Conservation (phyloP, 805 yeast genomes). For the Danielia oregonensis region DNA sequence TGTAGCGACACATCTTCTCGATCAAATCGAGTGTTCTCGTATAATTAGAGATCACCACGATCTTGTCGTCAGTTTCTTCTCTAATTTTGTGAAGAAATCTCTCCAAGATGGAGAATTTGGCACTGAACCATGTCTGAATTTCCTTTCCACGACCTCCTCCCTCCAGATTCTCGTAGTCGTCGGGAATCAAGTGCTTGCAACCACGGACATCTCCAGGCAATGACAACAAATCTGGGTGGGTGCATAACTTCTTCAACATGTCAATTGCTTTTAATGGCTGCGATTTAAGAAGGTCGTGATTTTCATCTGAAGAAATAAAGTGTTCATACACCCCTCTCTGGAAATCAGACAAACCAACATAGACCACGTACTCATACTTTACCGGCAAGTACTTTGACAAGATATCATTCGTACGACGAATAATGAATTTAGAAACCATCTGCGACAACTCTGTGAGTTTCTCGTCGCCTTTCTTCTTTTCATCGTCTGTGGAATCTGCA, state of each 20-base stretch:
- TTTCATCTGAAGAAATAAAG: constrained; percentile 76
- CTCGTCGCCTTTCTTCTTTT: constrained; percentile 61
- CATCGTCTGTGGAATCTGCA: constrained; percentile 81
- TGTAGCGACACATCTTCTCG: constrained; percentile 76
- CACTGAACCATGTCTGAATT: constrained; percentile 77
- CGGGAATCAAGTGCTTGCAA: constrained; percentile 61
- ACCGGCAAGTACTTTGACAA: constrained; percentile 91
- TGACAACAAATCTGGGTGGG: constrained; percentile 83
- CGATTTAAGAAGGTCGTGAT: constrained; percentile 59
- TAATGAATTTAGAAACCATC: constrained; percentile 84
- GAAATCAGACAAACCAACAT: constrained; percentile 76
- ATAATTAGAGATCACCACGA: constrained; percentile 90
- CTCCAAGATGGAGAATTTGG: constrained; percentile 81
- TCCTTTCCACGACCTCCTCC: constrained; percentile 62
- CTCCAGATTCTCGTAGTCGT: constrained; percentile 49
- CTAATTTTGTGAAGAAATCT: constrained; percentile 77
- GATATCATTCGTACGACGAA: constrained; percentile 92
- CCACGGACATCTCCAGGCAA: constrained; percentile 79
- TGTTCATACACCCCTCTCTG: constrained; percentile 69
- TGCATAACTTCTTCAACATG: constrained; percentile 82
- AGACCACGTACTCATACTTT: constrained; percentile 95
- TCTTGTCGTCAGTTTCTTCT: constrained; percentile 85
- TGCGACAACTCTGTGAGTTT: constrained; percentile 68
- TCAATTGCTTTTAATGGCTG: constrained; percentile 92
- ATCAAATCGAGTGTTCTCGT: constrained; percentile 91